Conservation (phyloP, 306 rosid species). For the Pyrus betulifolia region DNA sequence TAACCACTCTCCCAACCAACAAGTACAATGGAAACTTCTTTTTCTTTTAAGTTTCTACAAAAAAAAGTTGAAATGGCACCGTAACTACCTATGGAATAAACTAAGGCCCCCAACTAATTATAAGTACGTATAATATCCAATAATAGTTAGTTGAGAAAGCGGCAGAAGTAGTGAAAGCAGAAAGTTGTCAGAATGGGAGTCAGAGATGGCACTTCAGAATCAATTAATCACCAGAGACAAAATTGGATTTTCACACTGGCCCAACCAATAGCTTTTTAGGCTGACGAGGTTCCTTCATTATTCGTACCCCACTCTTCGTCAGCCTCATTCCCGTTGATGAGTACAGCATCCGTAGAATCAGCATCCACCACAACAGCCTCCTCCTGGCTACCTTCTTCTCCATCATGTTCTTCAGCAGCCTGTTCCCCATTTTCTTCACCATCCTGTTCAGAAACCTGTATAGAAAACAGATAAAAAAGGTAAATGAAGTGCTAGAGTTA, state of each 20-base stretch:
- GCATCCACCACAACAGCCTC: conserved; percentile 93
- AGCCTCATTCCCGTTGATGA: conserved; percentile 77
- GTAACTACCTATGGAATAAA: too few relatives aligned
- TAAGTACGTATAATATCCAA: background rate
- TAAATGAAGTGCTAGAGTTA: conserved; percentile 5
- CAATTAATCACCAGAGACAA: conserved; percentile 94
- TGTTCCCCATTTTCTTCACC: conserved; percentile 9
- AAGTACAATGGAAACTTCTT: background rate
- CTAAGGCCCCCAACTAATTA: background rate
- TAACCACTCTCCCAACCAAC: background rate
- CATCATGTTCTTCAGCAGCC: conserved; percentile 49
- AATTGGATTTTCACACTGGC: conserved; percentile 74
- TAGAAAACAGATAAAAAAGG: conserved; percentile 1
- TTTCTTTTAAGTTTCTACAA: background rate
- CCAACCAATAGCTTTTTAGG: conserved; percentile 65
- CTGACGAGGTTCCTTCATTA: conserved; percentile 64
- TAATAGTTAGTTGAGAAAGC: conserved; percentile 11
- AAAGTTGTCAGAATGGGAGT: conserved; percentile 45
- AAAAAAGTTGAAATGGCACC: background rate
- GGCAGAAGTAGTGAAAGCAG: conserved; percentile 20
- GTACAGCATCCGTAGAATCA: conserved; percentile 82
- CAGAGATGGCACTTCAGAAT: conserved; percentile 64
- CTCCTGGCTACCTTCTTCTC: conserved; percentile 90
- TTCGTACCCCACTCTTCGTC: conserved; percentile 88
- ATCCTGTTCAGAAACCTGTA: conserved; percentile 29